Evolutionary conservation across 306 rosid species (phyloP), one percentile per base, ranked within the genome.

Genomic region (Canavalia ensiformis): DNA sequence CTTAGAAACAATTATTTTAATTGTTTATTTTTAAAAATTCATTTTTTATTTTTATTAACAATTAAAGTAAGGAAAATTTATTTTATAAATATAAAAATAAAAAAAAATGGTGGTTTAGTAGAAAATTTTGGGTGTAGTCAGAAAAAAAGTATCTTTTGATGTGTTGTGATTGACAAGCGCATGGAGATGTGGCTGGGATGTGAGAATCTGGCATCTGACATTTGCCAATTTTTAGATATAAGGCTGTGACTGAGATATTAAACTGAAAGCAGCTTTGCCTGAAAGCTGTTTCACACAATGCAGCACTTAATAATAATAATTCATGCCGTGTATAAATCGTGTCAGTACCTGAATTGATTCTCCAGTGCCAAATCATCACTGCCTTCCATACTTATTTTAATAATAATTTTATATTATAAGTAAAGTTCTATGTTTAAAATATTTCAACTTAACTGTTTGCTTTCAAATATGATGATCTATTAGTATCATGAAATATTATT

Each of bases 261-360:
- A 63, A 73, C 50, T 63, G 67, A 81, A 72, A 81, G 75, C 59
- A 72, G 79, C 79, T 81, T 81, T 81, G 42, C 8, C 1, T 41
- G 73, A 80, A 72, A 80, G 78, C 79, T 80, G 84, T 7, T 69
- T 35, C 45, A 62, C 73, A 37, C 45, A 71, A 28, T 13, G 41
- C 8, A 34, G 13, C 76, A 47, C 45, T 59, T 51, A 3, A 18
- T 18, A 18, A 28, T 35, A 35, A 71, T 59, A 11, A 49, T 57
- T 56, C 49, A 44, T 42, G 29, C 39, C 13, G 47, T 45, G 69
- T 56, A 46, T 25, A 74, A 59, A 47, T 60, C 6, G 69, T 9
- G 33, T 44, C 68, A 49, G 60, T 12, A 9, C 54, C 54, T 8
- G 35, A 64, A 11, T 11, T 50, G 31, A 69, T 49, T 69, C 12